phyloP scores from a whole-genome alignment of 495 filamentous ascomycete genomes.

The Talaromyces stipitatus region DNA sequence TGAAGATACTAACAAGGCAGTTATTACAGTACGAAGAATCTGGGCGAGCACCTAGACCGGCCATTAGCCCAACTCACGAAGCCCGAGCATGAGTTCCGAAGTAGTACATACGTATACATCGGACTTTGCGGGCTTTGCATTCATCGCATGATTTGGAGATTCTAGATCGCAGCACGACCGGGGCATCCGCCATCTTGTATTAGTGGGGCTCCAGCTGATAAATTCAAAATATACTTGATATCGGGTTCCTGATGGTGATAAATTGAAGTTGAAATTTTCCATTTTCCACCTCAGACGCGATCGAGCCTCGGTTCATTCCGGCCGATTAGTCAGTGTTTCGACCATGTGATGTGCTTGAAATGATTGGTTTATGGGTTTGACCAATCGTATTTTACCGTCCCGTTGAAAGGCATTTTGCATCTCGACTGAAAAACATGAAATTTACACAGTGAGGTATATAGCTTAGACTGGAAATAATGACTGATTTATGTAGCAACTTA shows the following conservation, averaged over 20 bases:
- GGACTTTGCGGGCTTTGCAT: slow-evolving; percentile 24
- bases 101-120: slow-evolving; percentile 20
- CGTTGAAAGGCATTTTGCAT: no score
- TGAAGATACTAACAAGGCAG: slow-evolving; percentile 14
- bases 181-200: background rate
- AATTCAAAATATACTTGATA: background rate
- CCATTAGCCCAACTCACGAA: background rate
- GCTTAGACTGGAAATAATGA: no score
- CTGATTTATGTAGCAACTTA: no score
- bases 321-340: no score
- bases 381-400: background rate
- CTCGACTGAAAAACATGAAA: no score
- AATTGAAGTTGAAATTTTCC: background rate
- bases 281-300: background rate
- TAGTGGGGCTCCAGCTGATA: background rate
- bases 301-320: background rate
- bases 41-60: slow-evolving; percentile 7
- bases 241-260: background rate
- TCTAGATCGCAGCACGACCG: background rate
- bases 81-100: background rate
- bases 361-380: background rate
- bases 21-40: slow-evolving; percentile 15
- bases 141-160: slow-evolving; percentile 21
- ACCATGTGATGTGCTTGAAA: background rate
- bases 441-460: no score